Base-by-base conservation (phyloP, 2,329 filamentous ascomycete genomes). In the Ophiocordyceps australis region DNA sequence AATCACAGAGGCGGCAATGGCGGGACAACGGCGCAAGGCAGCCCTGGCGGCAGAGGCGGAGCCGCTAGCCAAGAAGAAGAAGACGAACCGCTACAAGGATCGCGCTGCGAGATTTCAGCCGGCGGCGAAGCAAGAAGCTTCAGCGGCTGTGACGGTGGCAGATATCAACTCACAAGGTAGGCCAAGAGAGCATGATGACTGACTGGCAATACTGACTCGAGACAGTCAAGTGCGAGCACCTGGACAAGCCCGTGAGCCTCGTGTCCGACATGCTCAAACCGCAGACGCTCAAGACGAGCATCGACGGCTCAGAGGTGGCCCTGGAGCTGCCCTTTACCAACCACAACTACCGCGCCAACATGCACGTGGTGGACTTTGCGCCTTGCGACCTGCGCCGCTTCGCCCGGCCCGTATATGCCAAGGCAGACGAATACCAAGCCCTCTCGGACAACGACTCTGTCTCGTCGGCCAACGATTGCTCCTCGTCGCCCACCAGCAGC, bases 281-380 rank as follows among this genome's bases (percentile, higher is more conserved):
- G 2, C 30, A 45, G 2, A 35, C 38, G 6, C 45, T 66, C 33
- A 42, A 56, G 23, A 58, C 58, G 12, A 49, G 48, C 17, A 49
- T 62, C 2, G 48, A 59, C 7, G 50, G 41, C 11, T 28, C 52
- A 23, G 28, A 39, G 11, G 37, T 50, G 3, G 41, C 35, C 4
- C 20, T 65, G 2, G 35, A 37, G n/a, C 38, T 85, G 0, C 80
- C 83, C 0, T 92, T 92, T 39, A 59, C 72, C 29, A 82, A 85
- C 40, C 54, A 63, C 29, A 77, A 70, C 22, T 83, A 83, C 43
- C 67, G 70, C 24, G 57, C 69, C 14, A 59, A 63, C 18, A 73
- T 80, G 19, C 74, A 80, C n/a, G 74, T 92, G 2, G 63, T 92
- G 19, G 80, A 93, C 49, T 94, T 79, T 45, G 68, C 63, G 30